Base-by-base conservation (phyloP, 2,329 filamentous ascomycete species). In the Xylariaceae sp. region DNA sequence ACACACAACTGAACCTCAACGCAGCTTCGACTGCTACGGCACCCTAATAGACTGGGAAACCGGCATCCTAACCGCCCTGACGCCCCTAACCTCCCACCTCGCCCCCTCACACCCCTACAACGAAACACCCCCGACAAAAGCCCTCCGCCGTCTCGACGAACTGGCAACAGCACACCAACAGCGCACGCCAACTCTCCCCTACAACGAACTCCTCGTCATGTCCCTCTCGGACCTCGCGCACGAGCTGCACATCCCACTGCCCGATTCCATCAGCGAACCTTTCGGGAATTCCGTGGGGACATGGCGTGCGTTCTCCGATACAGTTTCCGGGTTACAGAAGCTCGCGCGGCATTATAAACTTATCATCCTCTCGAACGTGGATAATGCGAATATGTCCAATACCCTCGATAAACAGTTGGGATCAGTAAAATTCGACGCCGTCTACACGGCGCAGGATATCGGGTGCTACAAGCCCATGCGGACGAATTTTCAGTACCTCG, bases 41-140 rank as follows among this genome's bases (percentile, higher is more conserved):
- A 93, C 89, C 0, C 80, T 92, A 2, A 83, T 92, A 61, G 88
- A 92, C 76, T 91, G 88, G 88, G 87, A 91, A 71, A 71, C 76
- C n/a, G 88, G 88, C 60, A 81, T 90, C 58, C 73, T 81, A 55
- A 64, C 73, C 2, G 78, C 81, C 2, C 77, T 91, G 1, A 66
- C 72, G 23, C 78, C 82, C 0, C 68, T 83, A 10, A 73, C 83
- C 39, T 69, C 78, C 6, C 64, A 69, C 30, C 65, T 71, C 1
- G 66, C 69, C 0, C 34, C 71, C 2, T 62, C 69, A 4, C 73
- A 80, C 64, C 68, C 72, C 0, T 69, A 74, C 58, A 69, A 71
- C 45, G 70, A 75, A 23, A 64, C 74, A 15, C 71, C 76, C 10
- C 73, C 78, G 0, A 58, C 23, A 34, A 74, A 78, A 53, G 74